phyloP scores from a whole-genome alignment of 257 asterid species.

The Vinca minor region DNA sequence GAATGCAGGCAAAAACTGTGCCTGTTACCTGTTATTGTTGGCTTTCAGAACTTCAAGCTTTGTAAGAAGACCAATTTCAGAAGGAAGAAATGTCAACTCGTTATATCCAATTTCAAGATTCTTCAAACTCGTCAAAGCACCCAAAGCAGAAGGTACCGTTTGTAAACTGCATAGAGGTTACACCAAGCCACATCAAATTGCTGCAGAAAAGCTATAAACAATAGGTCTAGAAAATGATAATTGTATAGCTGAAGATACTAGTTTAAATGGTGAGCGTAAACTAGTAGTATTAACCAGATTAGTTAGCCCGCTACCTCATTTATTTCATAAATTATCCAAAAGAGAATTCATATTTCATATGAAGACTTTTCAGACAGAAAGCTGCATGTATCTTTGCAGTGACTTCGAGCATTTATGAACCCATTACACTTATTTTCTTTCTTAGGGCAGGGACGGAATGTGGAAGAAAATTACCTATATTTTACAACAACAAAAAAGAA shows the following conservation, averaged over 20 bases:
- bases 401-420: not conserved
- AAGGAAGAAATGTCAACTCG: constrained; percentile 52
- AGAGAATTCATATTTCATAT: not conserved
- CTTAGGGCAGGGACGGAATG: not conserved
- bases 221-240: not conserved
- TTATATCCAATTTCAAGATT: constrained; percentile 57
- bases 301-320: not conserved
- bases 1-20: not conserved
- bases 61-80: constrained; percentile 59
- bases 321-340: too few relatives aligned
- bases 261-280: too few relatives aligned
- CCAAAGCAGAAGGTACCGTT: constrained; percentile 53
- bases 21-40: constrained; percentile 67
- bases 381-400: not conserved
- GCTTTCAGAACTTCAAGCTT: constrained; percentile 65
- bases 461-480: not conserved
- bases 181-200: not conserved
- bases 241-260: not conserved
- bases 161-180: constrained; percentile 41
- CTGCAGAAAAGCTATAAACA: not conserved
- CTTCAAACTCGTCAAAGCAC: constrained; percentile 61
- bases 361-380: not conserved
- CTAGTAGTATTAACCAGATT: too few relatives aligned
- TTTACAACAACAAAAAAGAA: not conserved
- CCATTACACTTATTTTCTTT: not conserved